Base-by-base conservation (phyloP, 2,329 filamentous ascomycete species). In the Sporothrix dimorphospora region DNA sequence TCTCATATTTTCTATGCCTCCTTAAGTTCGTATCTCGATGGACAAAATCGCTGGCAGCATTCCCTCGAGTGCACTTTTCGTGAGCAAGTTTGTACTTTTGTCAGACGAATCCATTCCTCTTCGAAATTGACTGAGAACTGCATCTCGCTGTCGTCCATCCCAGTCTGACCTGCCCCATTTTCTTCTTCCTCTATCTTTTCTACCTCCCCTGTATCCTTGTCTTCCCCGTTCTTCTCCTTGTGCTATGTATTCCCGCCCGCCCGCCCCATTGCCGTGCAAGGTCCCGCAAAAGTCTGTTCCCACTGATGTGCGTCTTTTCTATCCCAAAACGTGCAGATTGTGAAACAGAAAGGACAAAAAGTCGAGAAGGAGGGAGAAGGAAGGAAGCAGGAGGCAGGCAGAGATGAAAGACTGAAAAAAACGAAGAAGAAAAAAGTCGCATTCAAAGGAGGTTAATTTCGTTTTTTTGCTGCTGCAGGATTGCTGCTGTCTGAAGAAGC, bases 301-400 rank as follows among this genome's bases (percentile, higher is more conserved):
- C 65, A 67, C 65, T 67, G 65, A 67, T 67, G 65, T 51, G 65
- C 27, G 19, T 34, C 9, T 51, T 49, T 53, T 51, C 42, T 67
- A 38, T 34, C 45, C 65, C 45, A 53, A 67, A 67, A 38, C 45
- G 65, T 51, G 45, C 63, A 66, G 24, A 66, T 49, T 49, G 42
- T 66, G 63, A 66, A 66, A 66, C 63, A 66, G 16, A 49, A 47
- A 30, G 19, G 63, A 42, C 38, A 42, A 45, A 63, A 45, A 27
- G 21, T 27, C n/a, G 59, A 45, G n/a, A 42, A 40, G 34, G 30
- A 40, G 27, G 24, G n/a, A n/a, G n/a, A n/a, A 27, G 9, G 34
- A 16, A 40, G 57, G 57, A 42, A 19, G 34, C n/a, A 42, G 38
- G 59, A 45, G 38, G 38, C 24, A 55, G 24, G 51, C 19, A 55